phyloP scores from a whole-genome alignment of 1,139 yeast genomes.

The Arxiozyma bovina region DNA sequence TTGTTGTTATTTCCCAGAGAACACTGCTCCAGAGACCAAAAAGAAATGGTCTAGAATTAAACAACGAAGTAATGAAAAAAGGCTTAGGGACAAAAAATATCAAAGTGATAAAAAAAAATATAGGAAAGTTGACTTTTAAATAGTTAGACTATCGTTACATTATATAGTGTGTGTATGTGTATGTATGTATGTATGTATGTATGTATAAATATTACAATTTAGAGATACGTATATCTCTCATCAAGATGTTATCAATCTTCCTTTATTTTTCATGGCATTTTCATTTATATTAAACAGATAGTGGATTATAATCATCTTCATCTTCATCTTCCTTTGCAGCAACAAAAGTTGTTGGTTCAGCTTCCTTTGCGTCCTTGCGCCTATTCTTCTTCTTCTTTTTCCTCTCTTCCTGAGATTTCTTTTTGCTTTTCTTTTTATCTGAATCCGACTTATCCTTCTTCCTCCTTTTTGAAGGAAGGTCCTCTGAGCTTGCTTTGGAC shows the following conservation, averaged over 20 bases:
- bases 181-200: background rate
- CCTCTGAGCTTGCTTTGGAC: constrained; percentile 2
- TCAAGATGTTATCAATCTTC: background rate
- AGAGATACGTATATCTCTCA: background rate
- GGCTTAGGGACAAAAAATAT: constrained; percentile 46
- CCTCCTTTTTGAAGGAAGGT: constrained; percentile 14
- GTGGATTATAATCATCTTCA: constrained; percentile 12
- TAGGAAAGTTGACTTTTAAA: constrained; percentile 26
- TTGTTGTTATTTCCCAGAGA: constrained; percentile 43
- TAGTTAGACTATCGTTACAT: background rate
- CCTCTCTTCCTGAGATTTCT: constrained; percentile 1
- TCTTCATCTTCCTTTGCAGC: constrained; percentile 5
- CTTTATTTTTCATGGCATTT: background rate
- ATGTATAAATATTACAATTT: background rate
- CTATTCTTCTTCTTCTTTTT: constrained; percentile 8
- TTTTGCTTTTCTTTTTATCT: constrained; percentile 6
- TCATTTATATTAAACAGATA: background rate
- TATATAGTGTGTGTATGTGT: no score
- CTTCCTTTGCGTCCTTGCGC: constrained; percentile 1
- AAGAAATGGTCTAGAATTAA: constrained; percentile 49
- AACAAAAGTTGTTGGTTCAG: background rate
- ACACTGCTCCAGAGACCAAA: constrained; percentile 41
- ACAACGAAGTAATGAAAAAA: constrained; percentile 39
- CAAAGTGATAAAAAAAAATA: constrained; percentile 48
- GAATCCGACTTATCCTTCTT: constrained; percentile 13